Evolutionary conservation across 2,329 filamentous ascomycete species (phyloP).

Genomic region (Fusarium albosuccineum): DNA sequence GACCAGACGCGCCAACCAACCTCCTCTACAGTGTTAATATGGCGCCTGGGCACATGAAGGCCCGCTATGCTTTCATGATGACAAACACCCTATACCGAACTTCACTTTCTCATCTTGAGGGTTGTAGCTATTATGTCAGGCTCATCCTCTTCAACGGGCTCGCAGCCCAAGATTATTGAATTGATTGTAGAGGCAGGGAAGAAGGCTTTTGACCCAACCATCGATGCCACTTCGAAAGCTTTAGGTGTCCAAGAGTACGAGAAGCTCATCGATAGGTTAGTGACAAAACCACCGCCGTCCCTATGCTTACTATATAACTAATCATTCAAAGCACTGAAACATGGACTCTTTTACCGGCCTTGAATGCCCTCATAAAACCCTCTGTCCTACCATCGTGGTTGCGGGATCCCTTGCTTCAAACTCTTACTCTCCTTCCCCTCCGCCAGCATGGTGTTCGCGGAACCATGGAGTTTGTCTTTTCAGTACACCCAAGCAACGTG

Average conservation of each 20-base stretch:
- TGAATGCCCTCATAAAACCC: slow-evolving; percentile 75
- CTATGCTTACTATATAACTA: background rate
- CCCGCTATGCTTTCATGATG: slow-evolving; percentile 24
- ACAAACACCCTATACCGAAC: slow-evolving; percentile 41
- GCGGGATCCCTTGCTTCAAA: slow-evolving; percentile 66
- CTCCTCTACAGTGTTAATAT: slow-evolving; percentile 28
- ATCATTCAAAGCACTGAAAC: slow-evolving; percentile 51
- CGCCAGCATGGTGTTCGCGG: slow-evolving; percentile 73
- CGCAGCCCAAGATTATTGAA: slow-evolving; percentile 51
- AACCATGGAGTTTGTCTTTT: slow-evolving; percentile 78
- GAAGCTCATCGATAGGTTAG: slow-evolving; percentile 64
- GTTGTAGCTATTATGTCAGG: slow-evolving; percentile 45
- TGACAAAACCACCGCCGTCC: background rate
- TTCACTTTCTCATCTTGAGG: slow-evolving; percentile 18
- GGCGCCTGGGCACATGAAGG: slow-evolving; percentile 43
- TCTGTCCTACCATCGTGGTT: slow-evolving; percentile 71
- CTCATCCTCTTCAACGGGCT: slow-evolving; percentile 31
- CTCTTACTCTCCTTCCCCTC: slow-evolving; percentile 72
- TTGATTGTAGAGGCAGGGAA: slow-evolving; percentile 57
- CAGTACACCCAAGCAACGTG: slow-evolving; percentile 71
- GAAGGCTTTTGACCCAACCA: slow-evolving; percentile 63
- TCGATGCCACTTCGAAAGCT: slow-evolving; percentile 50
- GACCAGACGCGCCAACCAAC: slow-evolving; percentile 21
- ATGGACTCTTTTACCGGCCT: slow-evolving; percentile 69
- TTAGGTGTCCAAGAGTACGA: slow-evolving; percentile 57